A percentile compares a stretch with the other conserved stretches of the same genome.
Conservation (phyloP, 1,284 basidiomycete species). For the Meira miltonrushii region DNA sequence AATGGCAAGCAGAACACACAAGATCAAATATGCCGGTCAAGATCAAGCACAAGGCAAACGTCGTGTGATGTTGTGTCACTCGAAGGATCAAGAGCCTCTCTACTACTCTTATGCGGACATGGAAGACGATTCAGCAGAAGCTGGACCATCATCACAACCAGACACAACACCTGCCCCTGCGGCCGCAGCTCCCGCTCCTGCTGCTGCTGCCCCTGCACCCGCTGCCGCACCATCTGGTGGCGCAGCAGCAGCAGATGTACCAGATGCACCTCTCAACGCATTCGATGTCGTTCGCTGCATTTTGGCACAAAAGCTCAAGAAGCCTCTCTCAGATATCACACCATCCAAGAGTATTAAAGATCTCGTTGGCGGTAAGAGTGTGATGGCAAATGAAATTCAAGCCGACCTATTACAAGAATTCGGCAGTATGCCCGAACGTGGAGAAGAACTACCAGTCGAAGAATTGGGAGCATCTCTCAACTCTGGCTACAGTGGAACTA, state of each 20-base stretch:
- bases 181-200: slow-evolving; percentile 53
- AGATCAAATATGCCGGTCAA: slow-evolving; percentile 87
- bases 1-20: slow-evolving; percentile 90
- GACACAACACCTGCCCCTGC: slow-evolving; percentile 49
- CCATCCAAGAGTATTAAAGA: slow-evolving; percentile 96
- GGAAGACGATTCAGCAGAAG: slow-evolving; percentile 54
- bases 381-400: slow-evolving; percentile 91
- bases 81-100: slow-evolving; percentile 92
- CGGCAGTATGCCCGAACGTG: slow-evolving; percentile 72
- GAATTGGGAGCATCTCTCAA: slow-evolving; percentile 83
- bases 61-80: slow-evolving; percentile 81
- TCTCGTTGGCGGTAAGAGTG: slow-evolving; percentile 95
- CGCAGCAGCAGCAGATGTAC: slow-evolving; percentile 63
- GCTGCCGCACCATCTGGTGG: slow-evolving; percentile 58
- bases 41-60: slow-evolving; percentile 78
- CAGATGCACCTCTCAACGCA: slow-evolving; percentile 87
- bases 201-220: slow-evolving; percentile 57
- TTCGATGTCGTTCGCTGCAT: slow-evolving; percentile 81
- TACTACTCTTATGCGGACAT: slow-evolving; percentile 98
- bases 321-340: slow-evolving; percentile 79
- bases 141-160: slow-evolving; percentile 54
- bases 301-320: slow-evolving; percentile 97
- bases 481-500: slow-evolving; percentile 73
- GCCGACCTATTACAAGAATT: slow-evolving; percentile 69
- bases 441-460: slow-evolving; percentile 81